These are phyloP conservation scores for Phytophthora palmivora DNA, from an alignment of 352 stramenopile genomes.

Conservation along the genomic window DNA sequence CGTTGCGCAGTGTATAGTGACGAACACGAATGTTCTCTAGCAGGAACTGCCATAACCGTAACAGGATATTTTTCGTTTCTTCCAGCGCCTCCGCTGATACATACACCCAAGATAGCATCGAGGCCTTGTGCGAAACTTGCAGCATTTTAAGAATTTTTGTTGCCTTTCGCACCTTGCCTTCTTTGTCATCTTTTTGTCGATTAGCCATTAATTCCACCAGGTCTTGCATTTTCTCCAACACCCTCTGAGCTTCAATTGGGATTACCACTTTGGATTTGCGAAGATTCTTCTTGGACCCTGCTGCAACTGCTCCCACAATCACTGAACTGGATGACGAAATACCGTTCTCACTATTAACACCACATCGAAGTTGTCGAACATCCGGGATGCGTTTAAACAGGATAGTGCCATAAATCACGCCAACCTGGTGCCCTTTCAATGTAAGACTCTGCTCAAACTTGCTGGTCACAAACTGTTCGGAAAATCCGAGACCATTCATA, in stretches of 20 bases:
- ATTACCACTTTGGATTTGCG: constrained; percentile 85
- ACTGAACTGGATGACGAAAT: constrained; percentile 90
- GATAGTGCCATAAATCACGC: constrained; percentile 88
- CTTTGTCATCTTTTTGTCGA: constrained; percentile 90
- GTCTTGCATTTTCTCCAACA: constrained; percentile 91
- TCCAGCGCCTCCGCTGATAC: constrained; percentile 81
- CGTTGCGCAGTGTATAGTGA: constrained; percentile 89
- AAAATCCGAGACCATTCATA: constrained; percentile 65
- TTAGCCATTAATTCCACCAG: constrained; percentile 88
- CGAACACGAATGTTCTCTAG: constrained; percentile 92
- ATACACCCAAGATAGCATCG: constrained; percentile 92
- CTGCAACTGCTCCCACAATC: constrained; percentile 71
- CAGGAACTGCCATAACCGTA: constrained; percentile 89
- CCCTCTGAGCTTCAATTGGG: constrained; percentile 84
- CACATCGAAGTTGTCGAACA: constrained; percentile 84
- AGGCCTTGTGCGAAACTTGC: constrained; percentile 90
- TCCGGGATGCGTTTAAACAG: constrained; percentile 91
- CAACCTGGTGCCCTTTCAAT: constrained; percentile 88
- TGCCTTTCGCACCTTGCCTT: constrained; percentile 89
- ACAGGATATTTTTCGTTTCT: constrained; percentile 87
- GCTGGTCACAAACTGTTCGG: constrained; percentile 83
- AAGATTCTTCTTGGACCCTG: constrained; percentile 64
- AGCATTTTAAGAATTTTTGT: constrained; percentile 92
- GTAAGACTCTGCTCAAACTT: constrained; percentile 89
- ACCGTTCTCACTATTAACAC: constrained; percentile 88